Base-by-base conservation (phyloP, 2,329 filamentous ascomycete species). In the Emergomyces africanus region DNA sequence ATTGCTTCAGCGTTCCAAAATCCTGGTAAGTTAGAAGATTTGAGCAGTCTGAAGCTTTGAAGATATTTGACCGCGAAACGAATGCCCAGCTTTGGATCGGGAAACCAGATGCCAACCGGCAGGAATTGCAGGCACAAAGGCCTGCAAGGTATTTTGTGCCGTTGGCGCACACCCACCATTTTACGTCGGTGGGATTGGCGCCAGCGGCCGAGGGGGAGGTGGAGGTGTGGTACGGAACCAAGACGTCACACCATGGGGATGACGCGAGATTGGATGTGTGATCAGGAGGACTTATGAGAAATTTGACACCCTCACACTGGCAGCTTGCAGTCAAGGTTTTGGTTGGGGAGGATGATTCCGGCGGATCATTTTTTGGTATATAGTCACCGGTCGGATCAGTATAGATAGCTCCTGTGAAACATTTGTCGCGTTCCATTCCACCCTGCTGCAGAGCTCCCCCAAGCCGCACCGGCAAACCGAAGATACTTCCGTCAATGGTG, bases 31-130 rank as follows among this genome's bases (percentile, higher is more conserved):
- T 60, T 4, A 76, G 60, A 3, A 76, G 60, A 1, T 70, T 65
- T 23, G 67, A 65, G 15, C 71, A 65, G 54, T 76, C 62, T 37
- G 70, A 61, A 30, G 81, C 8, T 37, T 25, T 74, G 20, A 75
- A 70, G 57, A 88, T 82, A 64, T 85, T 83, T 1, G 71, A 69
- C n/a, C 76, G 75, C 0, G 83, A 83, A 0, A 88, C 72, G 66
- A 87, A 89, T 0, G 82, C 77, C 85, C 85, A 89, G 0, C 79
- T 74, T 64, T 86, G 80, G 53, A 87, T 78, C 59, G 87, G 83
- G 63, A 83, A 84, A 2, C 85, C 84, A 0, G 81, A 78, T 0
- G 73, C 70, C 3, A 83, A 72, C 5, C 85, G 81, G 67, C 86
- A 89, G 1, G 82, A 81, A 5, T 72, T 75, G 69, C 86, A 89